A percentile compares a stretch with the other conserved stretches of the same genome.
Conservation (phyloP, 441 rosid genomes). For the Breynia disticha region DNA sequence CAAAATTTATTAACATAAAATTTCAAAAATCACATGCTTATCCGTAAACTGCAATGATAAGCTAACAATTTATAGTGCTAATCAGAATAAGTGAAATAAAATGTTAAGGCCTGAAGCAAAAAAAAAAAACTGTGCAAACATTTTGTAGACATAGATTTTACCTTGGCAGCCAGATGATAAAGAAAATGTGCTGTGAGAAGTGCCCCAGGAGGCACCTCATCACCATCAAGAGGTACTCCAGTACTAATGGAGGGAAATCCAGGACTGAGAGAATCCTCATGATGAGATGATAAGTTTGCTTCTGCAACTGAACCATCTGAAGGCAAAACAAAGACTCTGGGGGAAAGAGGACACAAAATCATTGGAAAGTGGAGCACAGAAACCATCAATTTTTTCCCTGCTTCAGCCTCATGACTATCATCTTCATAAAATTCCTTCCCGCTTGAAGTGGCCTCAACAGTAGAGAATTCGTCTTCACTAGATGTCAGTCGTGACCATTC, state of each 20-base stretch:
- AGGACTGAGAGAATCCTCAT: constrained; percentile 71
- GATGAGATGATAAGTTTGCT: constrained; percentile 60
- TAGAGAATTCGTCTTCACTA: constrained; percentile 35
- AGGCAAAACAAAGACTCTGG: constrained; percentile 83
- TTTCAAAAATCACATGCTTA: no score
- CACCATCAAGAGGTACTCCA: constrained; percentile 48
- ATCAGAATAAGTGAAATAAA: no score
- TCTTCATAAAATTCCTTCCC: constrained; percentile 24
- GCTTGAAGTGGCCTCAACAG: constrained; percentile 31
- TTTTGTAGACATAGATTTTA: constrained; percentile 11
- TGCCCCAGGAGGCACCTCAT: constrained; percentile 81
- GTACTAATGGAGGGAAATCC: constrained; percentile 82
- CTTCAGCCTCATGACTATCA: constrained; percentile 30
- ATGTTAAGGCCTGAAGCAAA: no score
- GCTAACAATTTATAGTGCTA: no score
- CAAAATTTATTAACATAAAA: no score
- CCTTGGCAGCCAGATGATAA: constrained; percentile 83
- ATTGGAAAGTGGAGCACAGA: constrained; percentile 82
- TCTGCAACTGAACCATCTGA: constrained; percentile 90
- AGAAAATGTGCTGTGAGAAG: constrained; percentile 87
- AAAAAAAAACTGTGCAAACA: background rate
- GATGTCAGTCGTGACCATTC: constrained; percentile 56
- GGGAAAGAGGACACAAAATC: constrained; percentile 80
- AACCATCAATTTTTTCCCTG: constrained; percentile 38
- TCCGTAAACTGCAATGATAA: no score